Evolutionary conservation across 2,329 filamentous ascomycete species (phyloP).

Genomic region (Trichoderma brevicompactum): DNA sequence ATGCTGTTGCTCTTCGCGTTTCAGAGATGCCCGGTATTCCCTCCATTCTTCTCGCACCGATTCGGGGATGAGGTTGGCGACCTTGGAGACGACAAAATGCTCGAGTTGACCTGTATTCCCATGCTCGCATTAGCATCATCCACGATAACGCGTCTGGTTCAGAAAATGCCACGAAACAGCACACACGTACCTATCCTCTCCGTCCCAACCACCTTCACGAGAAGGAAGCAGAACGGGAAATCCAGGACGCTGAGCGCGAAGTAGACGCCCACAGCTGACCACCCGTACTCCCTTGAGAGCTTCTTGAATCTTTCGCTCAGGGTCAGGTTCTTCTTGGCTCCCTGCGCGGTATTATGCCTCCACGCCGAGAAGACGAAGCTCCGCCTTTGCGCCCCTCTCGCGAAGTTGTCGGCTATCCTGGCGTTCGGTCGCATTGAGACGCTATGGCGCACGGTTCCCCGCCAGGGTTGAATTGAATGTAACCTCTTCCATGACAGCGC

Average conservation of each 20-base stretch:
- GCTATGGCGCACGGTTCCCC: slow-evolving; percentile 13
- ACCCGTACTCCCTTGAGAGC: slow-evolving; percentile 90
- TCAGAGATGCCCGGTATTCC: slow-evolving; percentile 54
- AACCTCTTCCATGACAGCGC: slow-evolving; percentile 13
- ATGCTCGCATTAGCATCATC: slow-evolving; percentile 12
- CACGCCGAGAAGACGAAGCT: slow-evolving; percentile 45
- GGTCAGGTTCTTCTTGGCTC: slow-evolving; percentile 46
- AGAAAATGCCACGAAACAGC: not conserved
- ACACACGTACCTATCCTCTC: slow-evolving; percentile 74
- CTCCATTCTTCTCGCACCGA: slow-evolving; percentile 58
- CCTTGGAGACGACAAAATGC: slow-evolving; percentile 65
- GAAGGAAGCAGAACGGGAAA: slow-evolving; percentile 92
- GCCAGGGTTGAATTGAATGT: slow-evolving; percentile 5
- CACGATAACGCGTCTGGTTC: no score
- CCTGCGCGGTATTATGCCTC: slow-evolving; percentile 36
- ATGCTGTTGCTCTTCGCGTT: slow-evolving; percentile 50
- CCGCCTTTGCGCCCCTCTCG: slow-evolving; percentile 37
- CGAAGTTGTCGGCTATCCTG: slow-evolving; percentile 32
- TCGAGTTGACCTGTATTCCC: slow-evolving; percentile 60
- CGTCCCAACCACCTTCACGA: slow-evolving; percentile 80
- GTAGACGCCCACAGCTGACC: slow-evolving; percentile 92
- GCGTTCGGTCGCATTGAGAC: slow-evolving; percentile 22
- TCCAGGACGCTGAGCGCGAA: slow-evolving; percentile 80
- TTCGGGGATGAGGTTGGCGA: slow-evolving; percentile 64
- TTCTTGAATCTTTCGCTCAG: slow-evolving; percentile 77